Percentiles rank a stretch among this genome's conserved stretches.
phyloP scores from a whole-genome alignment of 352 stramenopile species.

The Blastocystis sp. region DNA sequence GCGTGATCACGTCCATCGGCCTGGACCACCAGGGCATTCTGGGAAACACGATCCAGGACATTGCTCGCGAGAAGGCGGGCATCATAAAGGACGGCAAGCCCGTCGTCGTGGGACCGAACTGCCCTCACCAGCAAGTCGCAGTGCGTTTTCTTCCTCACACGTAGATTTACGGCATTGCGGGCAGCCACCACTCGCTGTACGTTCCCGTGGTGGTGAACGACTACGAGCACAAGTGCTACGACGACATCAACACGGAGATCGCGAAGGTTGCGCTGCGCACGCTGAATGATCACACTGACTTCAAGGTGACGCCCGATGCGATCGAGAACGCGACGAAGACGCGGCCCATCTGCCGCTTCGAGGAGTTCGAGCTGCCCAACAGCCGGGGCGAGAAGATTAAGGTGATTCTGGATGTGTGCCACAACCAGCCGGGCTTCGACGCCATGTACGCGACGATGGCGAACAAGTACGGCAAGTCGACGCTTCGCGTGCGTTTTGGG shows the following conservation, averaged over 20 bases:
- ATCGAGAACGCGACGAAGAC: conserved; percentile 29
- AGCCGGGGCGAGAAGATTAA: conserved; percentile 23
- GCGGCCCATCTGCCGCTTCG: conserved; percentile 60
- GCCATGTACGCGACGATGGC: conserved; percentile 51
- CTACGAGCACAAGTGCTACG: conserved; percentile 51
- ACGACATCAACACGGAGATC: conserved; percentile 55
- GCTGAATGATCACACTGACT: conserved; percentile 34
- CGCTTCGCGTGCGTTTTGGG: conserved; percentile 12
- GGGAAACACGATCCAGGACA: conserved; percentile 78
- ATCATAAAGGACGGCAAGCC: conserved; percentile 82
- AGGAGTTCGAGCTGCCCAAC: conserved; percentile 60
- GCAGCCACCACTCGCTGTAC: conserved; percentile 63
- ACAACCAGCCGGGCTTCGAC: conserved; percentile 61
- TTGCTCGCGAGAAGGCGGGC: conserved; percentile 81
- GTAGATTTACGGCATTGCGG: conserved; percentile 58
- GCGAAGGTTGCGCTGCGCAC: conserved; percentile 39
- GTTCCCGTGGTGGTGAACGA: conserved; percentile 37
- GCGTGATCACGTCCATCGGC: conserved; percentile 83
- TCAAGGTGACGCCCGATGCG: background rate
- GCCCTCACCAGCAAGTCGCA: conserved; percentile 73
- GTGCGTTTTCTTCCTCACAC: background rate
- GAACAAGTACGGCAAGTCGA: conserved; percentile 10
- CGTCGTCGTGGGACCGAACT: conserved; percentile 79
- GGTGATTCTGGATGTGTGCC: conserved; percentile 58
- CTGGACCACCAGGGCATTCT: conserved; percentile 79